Evolutionary conservation across 768 basidiomycete species (phyloP), one percentile per base, ranked within the genome.

Genomic region (Collybiopsis confluens): DNA sequence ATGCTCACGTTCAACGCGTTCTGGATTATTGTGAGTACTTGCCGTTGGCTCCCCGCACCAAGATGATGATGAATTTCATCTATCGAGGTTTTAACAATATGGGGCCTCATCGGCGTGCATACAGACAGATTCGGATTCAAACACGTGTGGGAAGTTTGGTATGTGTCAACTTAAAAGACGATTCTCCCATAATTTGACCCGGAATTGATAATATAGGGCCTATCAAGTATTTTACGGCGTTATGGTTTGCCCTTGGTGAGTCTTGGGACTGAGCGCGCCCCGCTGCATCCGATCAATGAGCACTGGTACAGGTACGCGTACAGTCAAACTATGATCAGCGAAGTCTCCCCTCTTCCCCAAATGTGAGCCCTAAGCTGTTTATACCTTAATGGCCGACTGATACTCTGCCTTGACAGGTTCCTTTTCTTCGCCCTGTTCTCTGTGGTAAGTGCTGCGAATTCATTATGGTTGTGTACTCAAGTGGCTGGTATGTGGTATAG

Each of bases 101-200:
- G 88, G 88, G 88, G 88, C 36, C 78, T 90, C 23, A 80, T 86
- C 58, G 88, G 88, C n/a, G 77, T 90, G 1, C 84, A 83, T 59
- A 87, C 86, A 15, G 65, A 80, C 60, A 82, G 78, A 42, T 85
- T 92, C 61, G 88, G 88, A 11, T 90, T 90, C 71, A 88, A 92
- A 66, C 85, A 90, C 62, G 79, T 84, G 55, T 90, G 88, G 88
- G 89, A 90, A 65, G 81, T 88, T 27, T 88, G 86, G 84, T 83
- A 58, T 52, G 68, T 52, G 4, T 20, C 20, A 6, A 35, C 33
- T 44, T 9, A 36, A 45, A 6, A 33, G 6, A 33, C 13, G 30
- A 33, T 3, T 28, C 18, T 35, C 21, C 42, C 8, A 27, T 24
- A 43, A 1, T 26, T 3, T 45, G 26, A 38, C 43, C 11, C n/a